Conservation (phyloP, 2,329 filamentous ascomycete genomes). For the Colletotrichum phormii region DNA sequence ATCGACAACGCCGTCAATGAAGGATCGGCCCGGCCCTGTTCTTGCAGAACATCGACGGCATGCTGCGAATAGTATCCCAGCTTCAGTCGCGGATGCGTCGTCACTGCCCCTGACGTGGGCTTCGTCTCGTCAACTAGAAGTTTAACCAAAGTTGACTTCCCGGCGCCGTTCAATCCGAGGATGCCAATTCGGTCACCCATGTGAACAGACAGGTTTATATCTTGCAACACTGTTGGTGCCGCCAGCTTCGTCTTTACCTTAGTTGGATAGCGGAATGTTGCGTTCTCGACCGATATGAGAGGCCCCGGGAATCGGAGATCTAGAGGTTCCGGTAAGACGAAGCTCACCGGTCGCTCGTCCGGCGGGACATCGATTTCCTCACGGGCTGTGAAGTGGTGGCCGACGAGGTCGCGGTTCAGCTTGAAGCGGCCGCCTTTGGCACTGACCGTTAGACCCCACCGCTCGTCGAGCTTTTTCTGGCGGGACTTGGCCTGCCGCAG, state of each 20-base stretch:
- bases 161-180: conserved; percentile 82
- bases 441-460: conserved; percentile 81
- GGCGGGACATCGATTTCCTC: conserved; percentile 78
- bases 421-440: conserved; percentile 82
- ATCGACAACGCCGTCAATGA: conserved; percentile 74
- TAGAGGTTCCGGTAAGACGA: conserved; percentile 70
- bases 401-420: conserved; percentile 78
- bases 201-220: conserved; percentile 76
- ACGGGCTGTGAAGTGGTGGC: conserved; percentile 68
- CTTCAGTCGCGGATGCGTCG: conserved; percentile 75
- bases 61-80: conserved; percentile 86
- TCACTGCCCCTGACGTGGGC: conserved; percentile 71
- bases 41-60: conserved; percentile 76
- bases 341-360: conserved; percentile 68
- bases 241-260: conserved; percentile 43
- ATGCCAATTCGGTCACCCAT: conserved; percentile 81
- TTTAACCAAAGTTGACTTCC: conserved; percentile 83
- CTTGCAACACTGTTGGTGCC: conserved; percentile 64
- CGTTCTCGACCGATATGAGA: conserved; percentile 77
- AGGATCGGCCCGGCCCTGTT: conserved; percentile 57
- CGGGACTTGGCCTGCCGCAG: conserved; percentile 86
- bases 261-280: conserved; percentile 71
- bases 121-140: conserved; percentile 72
- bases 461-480: conserved; percentile 86
- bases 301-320: conserved; percentile 82